phyloP scores from a whole-genome alignment of 768 basidiomycete species.

The Strobilomyces echinocephalus region DNA sequence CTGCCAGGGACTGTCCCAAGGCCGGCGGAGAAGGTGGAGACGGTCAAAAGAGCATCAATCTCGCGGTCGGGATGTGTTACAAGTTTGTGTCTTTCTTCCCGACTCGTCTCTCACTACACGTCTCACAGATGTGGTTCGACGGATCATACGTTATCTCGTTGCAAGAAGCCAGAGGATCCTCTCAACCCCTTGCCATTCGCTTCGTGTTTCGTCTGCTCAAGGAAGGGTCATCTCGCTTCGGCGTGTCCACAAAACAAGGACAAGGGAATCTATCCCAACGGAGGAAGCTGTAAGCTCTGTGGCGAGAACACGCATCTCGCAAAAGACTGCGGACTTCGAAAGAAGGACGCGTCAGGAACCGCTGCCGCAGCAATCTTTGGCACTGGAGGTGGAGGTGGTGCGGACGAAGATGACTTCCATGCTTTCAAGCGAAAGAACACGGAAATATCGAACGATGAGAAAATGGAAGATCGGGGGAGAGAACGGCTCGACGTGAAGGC shows the following conservation, averaged over 20 bases:
- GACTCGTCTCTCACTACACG: neutral
- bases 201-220: conserved; percentile 86
- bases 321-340: conserved; percentile 69
- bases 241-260: conserved; percentile 75
- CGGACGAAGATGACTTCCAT: conserved; percentile 97
- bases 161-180: conserved; percentile 60
- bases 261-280: conserved; percentile 85
- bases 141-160: conserved; percentile 73
- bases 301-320: conserved; percentile 81
- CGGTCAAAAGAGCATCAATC: conserved; percentile 21
- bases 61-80: conserved; percentile 60
- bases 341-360: conserved; percentile 42
- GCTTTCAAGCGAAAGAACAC: conserved; percentile 59
- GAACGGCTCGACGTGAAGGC: conserved; percentile 40
- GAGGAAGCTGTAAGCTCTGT: conserved; percentile 87
- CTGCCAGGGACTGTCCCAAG: conserved; percentile 75
- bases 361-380: conserved; percentile 21
- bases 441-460: conserved; percentile 60
- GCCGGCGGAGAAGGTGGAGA: conserved; percentile 25
- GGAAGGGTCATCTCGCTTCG: conserved; percentile 80
- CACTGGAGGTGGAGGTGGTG: conserved; percentile 52
- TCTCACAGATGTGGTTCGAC: conserved; percentile 70
- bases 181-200: conserved; percentile 77
- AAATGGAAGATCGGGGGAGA: conserved; percentile 40
- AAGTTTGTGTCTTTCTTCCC: conserved; percentile 41